Evolutionary conservation across 1,139 yeast genomes (phyloP).

Genomic region (Blastobotrys apis): DNA sequence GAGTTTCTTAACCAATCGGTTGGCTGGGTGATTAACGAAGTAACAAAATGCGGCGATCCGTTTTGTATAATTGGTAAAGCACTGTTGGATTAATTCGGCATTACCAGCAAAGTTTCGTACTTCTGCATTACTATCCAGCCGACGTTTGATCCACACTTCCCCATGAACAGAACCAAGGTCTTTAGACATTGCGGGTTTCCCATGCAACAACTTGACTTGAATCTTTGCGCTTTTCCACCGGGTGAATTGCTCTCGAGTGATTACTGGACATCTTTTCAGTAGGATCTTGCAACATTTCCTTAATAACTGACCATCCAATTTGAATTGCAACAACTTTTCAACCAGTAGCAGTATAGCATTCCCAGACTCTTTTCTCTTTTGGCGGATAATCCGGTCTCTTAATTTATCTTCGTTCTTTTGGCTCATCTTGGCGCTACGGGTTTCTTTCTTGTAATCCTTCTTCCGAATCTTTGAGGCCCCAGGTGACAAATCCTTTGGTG

Average conservation of each 20-base stretch:
- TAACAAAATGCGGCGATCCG: neutral
- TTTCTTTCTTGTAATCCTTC: too few relatives aligned
- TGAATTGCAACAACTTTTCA: neutral
- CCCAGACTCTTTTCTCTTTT: neutral
- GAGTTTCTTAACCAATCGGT: neutral
- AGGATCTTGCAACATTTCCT: neutral
- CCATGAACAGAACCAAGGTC: too few relatives aligned
- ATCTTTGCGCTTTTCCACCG: neutral
- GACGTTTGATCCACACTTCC: too few relatives aligned
- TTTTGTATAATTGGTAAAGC: neutral
- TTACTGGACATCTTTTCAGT: neutral
- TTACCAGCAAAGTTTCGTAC: too few relatives aligned
- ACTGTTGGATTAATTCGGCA: neutral
- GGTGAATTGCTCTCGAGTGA: neutral
- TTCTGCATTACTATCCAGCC: too few relatives aligned
- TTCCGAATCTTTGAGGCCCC: too few relatives aligned
- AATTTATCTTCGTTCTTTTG: neutral
- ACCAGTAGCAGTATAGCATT: neutral
- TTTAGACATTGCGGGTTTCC: too few relatives aligned
- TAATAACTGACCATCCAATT: neutral
- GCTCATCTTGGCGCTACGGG: neutral
- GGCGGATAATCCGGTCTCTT: neutral
- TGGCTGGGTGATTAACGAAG: neutral
- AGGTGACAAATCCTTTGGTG: too few relatives aligned
- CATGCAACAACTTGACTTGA: too few relatives aligned